Percentiles rank a stretch among this genome's conserved stretches.
These are phyloP conservation scores for Fusarium sublunatum DNA, from an alignment of 2,329 filamentous ascomycete species.

Conservation along the genomic window DNA sequence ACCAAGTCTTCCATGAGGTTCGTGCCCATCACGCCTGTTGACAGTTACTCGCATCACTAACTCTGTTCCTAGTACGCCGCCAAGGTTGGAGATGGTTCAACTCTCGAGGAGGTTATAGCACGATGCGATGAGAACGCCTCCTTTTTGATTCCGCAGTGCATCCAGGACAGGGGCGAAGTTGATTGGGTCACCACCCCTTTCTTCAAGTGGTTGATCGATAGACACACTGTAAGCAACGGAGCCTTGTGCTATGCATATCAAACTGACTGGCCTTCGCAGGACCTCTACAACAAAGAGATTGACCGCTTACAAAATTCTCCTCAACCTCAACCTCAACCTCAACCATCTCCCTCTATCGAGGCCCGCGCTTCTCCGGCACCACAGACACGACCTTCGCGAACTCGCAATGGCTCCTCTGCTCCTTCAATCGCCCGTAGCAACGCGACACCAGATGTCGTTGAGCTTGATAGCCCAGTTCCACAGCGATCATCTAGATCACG, in stretches of 20 bases:
- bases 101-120: conserved; percentile 60
- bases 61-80: conserved; percentile 58
- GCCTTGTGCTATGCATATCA: neutral
- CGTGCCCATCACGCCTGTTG: neutral
- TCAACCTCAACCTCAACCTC: conserved; percentile 26
- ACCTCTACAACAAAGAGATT: conserved; percentile 41
- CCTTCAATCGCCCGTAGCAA: conserved; percentile 21
- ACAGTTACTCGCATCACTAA: conserved; percentile 3
- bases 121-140: conserved; percentile 61
- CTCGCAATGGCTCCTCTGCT: conserved; percentile 35
- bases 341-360: conserved; percentile 35
- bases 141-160: conserved; percentile 65
- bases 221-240: conserved; percentile 53
- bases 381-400: conserved; percentile 37
- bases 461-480: conserved; percentile 20
- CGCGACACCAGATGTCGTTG: conserved; percentile 24
- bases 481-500: conserved; percentile 35
- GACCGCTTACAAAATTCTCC: conserved; percentile 40
- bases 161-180: conserved; percentile 50
- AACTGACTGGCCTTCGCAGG: conserved; percentile 37
- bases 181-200: conserved; percentile 61
- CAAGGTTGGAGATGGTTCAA: conserved; percentile 63
- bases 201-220: conserved; percentile 59
- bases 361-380: conserved; percentile 1
- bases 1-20: conserved; percentile 50